Base-by-base conservation (phyloP, 2,329 filamentous ascomycete genomes). In the Helminthosporium solani region DNA sequence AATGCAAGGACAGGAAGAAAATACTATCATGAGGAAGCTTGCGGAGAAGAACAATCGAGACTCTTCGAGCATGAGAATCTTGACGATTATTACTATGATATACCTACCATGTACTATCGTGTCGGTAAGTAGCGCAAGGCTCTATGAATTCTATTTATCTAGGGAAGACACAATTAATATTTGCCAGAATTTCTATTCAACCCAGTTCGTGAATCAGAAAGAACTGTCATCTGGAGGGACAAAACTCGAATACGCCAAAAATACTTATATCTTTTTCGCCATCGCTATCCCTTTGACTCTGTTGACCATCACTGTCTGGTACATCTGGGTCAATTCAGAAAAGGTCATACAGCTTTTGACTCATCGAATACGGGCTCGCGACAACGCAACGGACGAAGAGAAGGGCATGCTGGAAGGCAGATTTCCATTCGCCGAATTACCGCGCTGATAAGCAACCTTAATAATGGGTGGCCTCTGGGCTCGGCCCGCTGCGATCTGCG, bases 81-180 rank as follows among this genome's bases (percentile, higher is more conserved):
- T 61, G 3, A 61, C 60, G 0, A 59, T 61, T 39, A 60, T 60
- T 9, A 59, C 53, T 2, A 49, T 61, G 52, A 56, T 63, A 1
- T 63, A 61, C 33, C 40, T 61, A 0, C 58, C 60, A 1, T 59
- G 56, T 31, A 61, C 58, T 0, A 52, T 63, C 2, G 58, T 61
- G 0, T 59, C 58, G n/a, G 55, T 58, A 33, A 43, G 51, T 49
- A 14, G 16, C 7, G 14, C 3, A 23, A 14, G 16, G 7, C 16
- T 15, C n/a, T 19, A n/a, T 18, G 3, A 8, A 38, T 28, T 9
- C n/a, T 33, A 9, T 9, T 19, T 18, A 30, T 23, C n/a, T 9
- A 31, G 6, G 4, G 19, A 21, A 5, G 30, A 6, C 12, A 14
- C 31, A 3, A 11, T 20, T 30, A 19, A 46, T 25, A n/a, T 9